phyloP scores from a whole-genome alignment of 1,139 yeast species.

The Magnusiomyces magnusii region DNA sequence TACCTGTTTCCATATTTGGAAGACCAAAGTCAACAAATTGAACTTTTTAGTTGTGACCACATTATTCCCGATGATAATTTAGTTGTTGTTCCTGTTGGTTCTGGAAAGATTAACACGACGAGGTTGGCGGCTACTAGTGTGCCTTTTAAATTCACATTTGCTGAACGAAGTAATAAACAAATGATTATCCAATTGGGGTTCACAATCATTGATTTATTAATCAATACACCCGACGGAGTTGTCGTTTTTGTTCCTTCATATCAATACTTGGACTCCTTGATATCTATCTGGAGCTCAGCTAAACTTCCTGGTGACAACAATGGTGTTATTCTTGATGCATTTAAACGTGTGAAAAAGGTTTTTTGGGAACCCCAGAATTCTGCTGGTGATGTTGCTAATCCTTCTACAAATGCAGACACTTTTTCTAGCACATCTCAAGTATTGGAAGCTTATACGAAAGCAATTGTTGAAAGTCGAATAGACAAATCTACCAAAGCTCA shows the following conservation, averaged over 20 bases:
- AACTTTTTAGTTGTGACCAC: constrained; percentile 71
- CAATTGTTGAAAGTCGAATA: constrained; percentile 14
- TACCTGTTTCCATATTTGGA: constrained; percentile 56
- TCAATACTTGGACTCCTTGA: constrained; percentile 49
- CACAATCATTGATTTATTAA: constrained; percentile 39
- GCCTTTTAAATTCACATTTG: constrained; percentile 61
- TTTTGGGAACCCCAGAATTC: constrained; percentile 52
- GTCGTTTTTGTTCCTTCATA: constrained; percentile 87
- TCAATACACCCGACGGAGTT: constrained; percentile 61
- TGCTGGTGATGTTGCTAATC: constrained; percentile 10
- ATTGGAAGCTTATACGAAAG: constrained; percentile 44
- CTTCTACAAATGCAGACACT: background rate
- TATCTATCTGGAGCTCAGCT: constrained; percentile 44
- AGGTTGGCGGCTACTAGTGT: constrained; percentile 19
- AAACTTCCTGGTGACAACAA: background rate
- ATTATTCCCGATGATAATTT: constrained; percentile 68
- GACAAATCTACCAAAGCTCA: background rate
- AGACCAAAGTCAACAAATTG: constrained; percentile 34
- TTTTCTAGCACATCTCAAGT: constrained; percentile 27
- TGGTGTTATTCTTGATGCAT: constrained; percentile 1
- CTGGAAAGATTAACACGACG: constrained; percentile 19
- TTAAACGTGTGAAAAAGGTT: constrained; percentile 23
- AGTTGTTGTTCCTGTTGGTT: constrained; percentile 47
- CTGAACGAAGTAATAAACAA: constrained; percentile 43
- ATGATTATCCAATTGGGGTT: constrained; percentile 51